These are phyloP conservation scores for Butyriboletus loyo DNA, from an alignment of 768 basidiomycete species.

Conservation along the genomic window DNA sequence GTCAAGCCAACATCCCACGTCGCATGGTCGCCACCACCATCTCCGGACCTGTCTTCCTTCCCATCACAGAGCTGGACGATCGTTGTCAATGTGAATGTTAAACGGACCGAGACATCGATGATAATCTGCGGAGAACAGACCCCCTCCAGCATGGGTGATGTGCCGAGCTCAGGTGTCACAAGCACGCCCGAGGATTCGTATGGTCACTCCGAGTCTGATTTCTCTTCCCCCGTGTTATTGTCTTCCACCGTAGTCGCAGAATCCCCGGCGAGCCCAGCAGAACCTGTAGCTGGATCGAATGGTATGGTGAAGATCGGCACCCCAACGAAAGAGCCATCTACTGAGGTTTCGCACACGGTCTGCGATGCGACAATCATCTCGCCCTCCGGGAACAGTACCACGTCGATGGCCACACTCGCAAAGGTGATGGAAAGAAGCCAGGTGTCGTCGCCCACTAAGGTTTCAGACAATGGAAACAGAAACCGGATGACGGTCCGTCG, in stretches of 20 bases:
- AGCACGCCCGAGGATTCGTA: not conserved
- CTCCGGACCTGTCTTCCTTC: constrained; percentile 1
- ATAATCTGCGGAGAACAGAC: not conserved
- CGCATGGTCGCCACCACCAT: not conserved
- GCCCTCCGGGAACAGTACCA: not conserved
- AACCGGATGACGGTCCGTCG: not conserved
- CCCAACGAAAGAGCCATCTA: not conserved
- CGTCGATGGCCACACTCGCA: not conserved
- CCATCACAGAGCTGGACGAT: constrained; percentile 6
- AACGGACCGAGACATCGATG: not conserved
- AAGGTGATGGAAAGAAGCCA: not conserved
- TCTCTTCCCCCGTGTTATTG: not conserved
- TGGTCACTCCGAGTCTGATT: not conserved
- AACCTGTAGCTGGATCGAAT: not conserved
- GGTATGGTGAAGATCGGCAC: no score
- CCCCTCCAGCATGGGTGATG: no score
- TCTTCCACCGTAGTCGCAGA: not conserved
- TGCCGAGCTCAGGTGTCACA: not conserved
- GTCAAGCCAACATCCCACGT: not conserved
- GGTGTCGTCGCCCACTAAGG: not conserved
- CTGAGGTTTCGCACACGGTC: not conserved
- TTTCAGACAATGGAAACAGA: not conserved
- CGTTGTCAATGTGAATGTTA: not conserved
- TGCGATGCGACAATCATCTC: constrained; percentile 1
- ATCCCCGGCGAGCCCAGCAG: not conserved